Evolutionary conservation across 495 filamentous ascomycete species (phyloP), one percentile per base, ranked within the genome.

Genomic region (Penicillium argentinense): DNA sequence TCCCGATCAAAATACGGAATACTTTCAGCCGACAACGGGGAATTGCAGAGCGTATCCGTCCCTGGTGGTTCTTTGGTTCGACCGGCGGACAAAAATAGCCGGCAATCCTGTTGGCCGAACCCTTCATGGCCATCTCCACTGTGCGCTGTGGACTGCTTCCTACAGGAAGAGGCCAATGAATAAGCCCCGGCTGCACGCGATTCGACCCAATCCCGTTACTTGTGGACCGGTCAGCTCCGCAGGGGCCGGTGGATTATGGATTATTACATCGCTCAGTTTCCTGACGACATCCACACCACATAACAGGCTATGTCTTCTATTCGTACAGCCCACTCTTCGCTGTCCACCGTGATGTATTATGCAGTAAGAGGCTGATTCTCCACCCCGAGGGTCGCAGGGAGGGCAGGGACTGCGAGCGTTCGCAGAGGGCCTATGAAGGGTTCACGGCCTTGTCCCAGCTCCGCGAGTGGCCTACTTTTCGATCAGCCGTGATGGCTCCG

Each of bases 201-300:
- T 56, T 42, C 57, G 45, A 44, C 29, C 49, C 53, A 57, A 53
- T 57, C 39, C 47, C 17, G 14, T 44, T 50, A 28, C 9, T 38
- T 42, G n/a, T 25, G 23, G 18, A 27, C 23, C 23, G 19, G 39
- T 22, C 17, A 4, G 13, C n/a, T 18, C 36, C 9, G 16, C 24
- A 26, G 11, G 1, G 11, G 23, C 9, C 9, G n/a, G 25, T 11
- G 25, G 5, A 26, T 26, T 5, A 26, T 25, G 30, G 18, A 13
- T n/a, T 33, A 25, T 24, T 28, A n/a, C 6, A 33, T 33, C 11
- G 25, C 25, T 26, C 25, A 26, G 5, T 26, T 26, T 26, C 12
- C 9, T n/a, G 5, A 4, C 12, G 4, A 1, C 18, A 25, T 9
- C 4, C 27, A 23, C 14, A 3, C 0, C 19, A 5, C 27, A 11